Percentiles rank a stretch among this genome's conserved stretches.
These are phyloP conservation scores for Amphibolis antarctica DNA, from an alignment of 106 monocot genomes.

Conservation along the genomic window DNA sequence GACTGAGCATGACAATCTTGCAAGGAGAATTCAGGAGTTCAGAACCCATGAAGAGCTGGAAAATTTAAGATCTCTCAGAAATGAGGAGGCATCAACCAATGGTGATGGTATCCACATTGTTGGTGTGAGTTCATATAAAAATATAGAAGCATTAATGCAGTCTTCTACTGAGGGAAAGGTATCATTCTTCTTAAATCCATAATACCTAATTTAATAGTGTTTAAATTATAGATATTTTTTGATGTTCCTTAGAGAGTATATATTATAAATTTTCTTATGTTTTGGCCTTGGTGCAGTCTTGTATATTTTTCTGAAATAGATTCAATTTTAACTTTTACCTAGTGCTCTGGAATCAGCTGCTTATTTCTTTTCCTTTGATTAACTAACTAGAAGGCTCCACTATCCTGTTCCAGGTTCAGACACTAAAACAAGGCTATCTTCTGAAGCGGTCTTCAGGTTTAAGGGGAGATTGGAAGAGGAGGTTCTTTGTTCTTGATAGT, in stretches of 20 bases:
- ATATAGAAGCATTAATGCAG: conserved; percentile 82
- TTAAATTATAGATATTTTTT: neutral
- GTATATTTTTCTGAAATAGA: neutral
- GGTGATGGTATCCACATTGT: conserved; percentile 76
- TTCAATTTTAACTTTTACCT: neutral
- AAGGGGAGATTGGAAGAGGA: conserved; percentile 87
- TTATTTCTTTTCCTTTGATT: neutral
- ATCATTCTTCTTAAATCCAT: conserved; percentile 3
- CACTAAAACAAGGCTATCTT: conserved; percentile 97
- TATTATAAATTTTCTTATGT: no score
- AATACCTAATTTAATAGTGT: neutral
- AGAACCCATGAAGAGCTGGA: conserved; percentile 75
- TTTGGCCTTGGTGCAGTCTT: no score
- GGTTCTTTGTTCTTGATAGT: conserved; percentile 95
- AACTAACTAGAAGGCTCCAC: neutral
- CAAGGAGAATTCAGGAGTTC: conserved; percentile 88
- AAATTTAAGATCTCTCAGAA: conserved; percentile 51
- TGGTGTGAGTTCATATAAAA: conserved; percentile 73
- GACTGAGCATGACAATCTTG: conserved; percentile 90
- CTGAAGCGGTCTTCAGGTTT: conserved; percentile 69
- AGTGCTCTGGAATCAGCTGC: no score
- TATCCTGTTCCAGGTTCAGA: conserved; percentile 52
- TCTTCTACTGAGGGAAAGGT: conserved; percentile 87
- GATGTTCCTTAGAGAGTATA: no score
- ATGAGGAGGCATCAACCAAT: conserved; percentile 47